Conservation (phyloP, 768 basidiomycete genomes). For the Amyloporia xantha region DNA sequence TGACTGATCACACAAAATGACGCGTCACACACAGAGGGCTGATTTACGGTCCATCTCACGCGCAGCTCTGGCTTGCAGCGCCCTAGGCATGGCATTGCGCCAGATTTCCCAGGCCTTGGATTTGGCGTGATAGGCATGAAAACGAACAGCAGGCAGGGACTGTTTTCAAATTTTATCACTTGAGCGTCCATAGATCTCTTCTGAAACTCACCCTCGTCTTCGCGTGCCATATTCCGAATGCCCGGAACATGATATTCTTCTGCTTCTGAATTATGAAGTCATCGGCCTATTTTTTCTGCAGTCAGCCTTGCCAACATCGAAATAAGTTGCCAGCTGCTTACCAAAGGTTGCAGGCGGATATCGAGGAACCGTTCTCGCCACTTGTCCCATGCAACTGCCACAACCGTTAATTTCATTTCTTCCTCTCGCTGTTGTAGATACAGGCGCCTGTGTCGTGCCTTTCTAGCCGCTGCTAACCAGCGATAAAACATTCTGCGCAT, state of each 20-base stretch:
- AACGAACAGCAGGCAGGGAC: conserved; percentile 76
- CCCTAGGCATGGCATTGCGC: conserved; percentile 66
- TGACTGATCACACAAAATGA: conserved; percentile 1
- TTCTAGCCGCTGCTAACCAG: conserved; percentile 59
- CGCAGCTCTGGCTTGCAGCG: conserved; percentile 57
- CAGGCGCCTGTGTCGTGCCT: conserved; percentile 53
- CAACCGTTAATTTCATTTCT: conserved; percentile 45
- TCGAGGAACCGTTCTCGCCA: conserved; percentile 73
- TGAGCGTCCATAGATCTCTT: conserved; percentile 6
- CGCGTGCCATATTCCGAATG: conserved; percentile 69
- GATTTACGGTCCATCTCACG: conserved; percentile 49
- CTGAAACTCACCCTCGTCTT: conserved; percentile 54
- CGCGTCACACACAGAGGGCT: conserved; percentile 47
- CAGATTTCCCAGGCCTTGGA: conserved; percentile 57
- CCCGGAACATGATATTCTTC: conserved; percentile 54
- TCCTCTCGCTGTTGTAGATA: conserved; percentile 56
- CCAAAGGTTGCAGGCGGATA: conserved; percentile 58
- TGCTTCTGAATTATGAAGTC: conserved; percentile 52
- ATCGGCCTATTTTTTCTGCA: conserved; percentile 42
- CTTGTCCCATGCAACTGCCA: conserved; percentile 63
- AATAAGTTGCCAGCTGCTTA: conserved; percentile 34
- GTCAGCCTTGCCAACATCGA: too few relatives aligned
- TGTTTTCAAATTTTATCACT: conserved; percentile 21
- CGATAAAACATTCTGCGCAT: conserved; percentile 61
- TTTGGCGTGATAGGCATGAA: conserved; percentile 58